Evolutionary conservation across 208 protist species (phyloP).

Genomic region (Plasmodiophora brassicae): DNA sequence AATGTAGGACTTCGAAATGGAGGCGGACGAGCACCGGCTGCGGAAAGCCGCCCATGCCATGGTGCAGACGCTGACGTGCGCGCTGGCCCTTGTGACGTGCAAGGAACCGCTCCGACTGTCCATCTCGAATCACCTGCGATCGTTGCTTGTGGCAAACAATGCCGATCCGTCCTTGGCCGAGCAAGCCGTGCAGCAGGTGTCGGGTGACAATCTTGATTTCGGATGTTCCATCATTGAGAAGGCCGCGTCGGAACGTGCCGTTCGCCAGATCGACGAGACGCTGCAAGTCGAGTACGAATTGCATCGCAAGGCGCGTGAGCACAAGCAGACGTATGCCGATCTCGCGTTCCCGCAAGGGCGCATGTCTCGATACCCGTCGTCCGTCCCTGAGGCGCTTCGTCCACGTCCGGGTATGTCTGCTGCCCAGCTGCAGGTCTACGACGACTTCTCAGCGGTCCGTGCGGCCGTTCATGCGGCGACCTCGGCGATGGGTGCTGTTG

Average conservation of each 20-base stretch:
- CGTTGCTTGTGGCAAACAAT: conserved; percentile 49
- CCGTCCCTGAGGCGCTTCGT: conserved; percentile 77
- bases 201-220: conserved; percentile 71
- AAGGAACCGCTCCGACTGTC: conserved; percentile 73
- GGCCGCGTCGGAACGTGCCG: conserved; percentile 81
- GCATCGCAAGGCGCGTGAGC: conserved; percentile 37
- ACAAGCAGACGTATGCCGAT: conserved; percentile 33
- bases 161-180: conserved; percentile 36
- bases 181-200: conserved; percentile 48
- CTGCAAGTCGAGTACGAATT: conserved; percentile 61
- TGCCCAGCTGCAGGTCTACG: conserved; percentile 79
- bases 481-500: no score
- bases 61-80: conserved; percentile 75
- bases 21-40: conserved; percentile 77
- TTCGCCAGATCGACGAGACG: conserved; percentile 71
- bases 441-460: conserved; percentile 76
- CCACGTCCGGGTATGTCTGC: conserved; percentile 72
- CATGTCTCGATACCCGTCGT: conserved; percentile 25
- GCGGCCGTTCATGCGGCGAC: not conserved
- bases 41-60: conserved; percentile 72
- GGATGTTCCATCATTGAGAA: conserved; percentile 72
- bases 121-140: conserved; percentile 63
- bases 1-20: conserved; percentile 85
- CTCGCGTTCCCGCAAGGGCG: conserved; percentile 21
- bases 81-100: conserved; percentile 78